Conservation (phyloP, 352 stramenopile genomes). For the Globisporangium apiculatum region DNA sequence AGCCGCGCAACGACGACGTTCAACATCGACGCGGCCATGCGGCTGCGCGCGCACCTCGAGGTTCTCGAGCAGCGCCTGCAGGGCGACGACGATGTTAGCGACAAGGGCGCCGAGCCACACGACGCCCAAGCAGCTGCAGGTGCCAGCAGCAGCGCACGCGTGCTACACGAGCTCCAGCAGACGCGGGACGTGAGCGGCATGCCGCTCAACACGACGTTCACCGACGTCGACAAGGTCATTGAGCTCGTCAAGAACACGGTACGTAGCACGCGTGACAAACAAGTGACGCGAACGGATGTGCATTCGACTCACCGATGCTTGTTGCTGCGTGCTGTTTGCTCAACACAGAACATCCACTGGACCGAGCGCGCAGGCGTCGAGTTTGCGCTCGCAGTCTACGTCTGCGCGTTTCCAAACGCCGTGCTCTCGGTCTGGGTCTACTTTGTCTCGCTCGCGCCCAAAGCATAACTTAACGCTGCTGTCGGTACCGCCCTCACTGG, state of each 20-base stretch:
- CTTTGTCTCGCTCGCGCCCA: conserved; percentile 60
- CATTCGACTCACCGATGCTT: too few species aligned
- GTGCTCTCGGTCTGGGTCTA: conserved; percentile 93
- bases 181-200: conserved; percentile 68
- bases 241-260: conserved; percentile 81
- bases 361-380: conserved; percentile 80
- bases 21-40: conserved; percentile 77
- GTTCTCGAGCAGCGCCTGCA: conserved; percentile 44
- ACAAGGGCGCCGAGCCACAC: neutral
- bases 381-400: conserved; percentile 87
- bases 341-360: conserved; percentile 78
- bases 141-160: neutral
- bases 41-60: conserved; percentile 66
- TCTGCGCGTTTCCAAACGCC: conserved; percentile 79
- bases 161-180: conserved; percentile 26
- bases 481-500: conserved; percentile 16
- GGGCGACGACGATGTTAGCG: neutral
- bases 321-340: neutral
- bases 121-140: too few species aligned
- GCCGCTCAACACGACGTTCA: conserved; percentile 86
- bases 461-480: conserved; percentile 5
- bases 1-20: conserved; percentile 79
- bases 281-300: too few species aligned
- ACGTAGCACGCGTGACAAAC: conserved; percentile 8
- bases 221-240: conserved; percentile 74